Evolutionary conservation across 495 filamentous ascomycete genomes (phyloP).

Genomic region (Xylaria scruposa): DNA sequence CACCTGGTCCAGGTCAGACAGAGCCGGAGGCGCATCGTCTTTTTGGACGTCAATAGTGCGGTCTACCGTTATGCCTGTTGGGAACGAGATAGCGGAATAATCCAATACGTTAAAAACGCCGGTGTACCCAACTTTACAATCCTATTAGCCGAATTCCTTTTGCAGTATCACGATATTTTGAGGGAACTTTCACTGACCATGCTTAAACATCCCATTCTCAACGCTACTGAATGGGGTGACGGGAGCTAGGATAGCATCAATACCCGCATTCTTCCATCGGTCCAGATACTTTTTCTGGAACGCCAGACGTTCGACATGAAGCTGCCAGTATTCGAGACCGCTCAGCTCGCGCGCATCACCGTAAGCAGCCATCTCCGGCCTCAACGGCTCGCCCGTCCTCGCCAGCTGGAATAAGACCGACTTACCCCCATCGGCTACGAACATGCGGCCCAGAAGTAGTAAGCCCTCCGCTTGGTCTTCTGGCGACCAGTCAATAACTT

Average conservation of each 20-base stretch:
- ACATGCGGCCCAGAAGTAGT: slow-evolving; percentile 73
- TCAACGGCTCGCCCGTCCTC: slow-evolving; percentile 75
- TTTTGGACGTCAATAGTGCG: slow-evolving; percentile 63
- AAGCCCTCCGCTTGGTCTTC: slow-evolving; percentile 67
- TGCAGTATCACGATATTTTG: neutral
- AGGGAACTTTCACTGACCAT: slow-evolving; percentile 50
- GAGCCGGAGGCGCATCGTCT: slow-evolving; percentile 57
- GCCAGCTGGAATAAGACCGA: slow-evolving; percentile 76
- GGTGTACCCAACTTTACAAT: slow-evolving; percentile 71
- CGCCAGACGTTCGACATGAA: slow-evolving; percentile 70
- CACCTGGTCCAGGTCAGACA: slow-evolving; percentile 72
- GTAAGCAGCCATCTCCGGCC: slow-evolving; percentile 67
- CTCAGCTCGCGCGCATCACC: slow-evolving; percentile 67
- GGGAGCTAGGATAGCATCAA: slow-evolving; percentile 76
- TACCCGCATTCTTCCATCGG: slow-evolving; percentile 71
- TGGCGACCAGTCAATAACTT: slow-evolving; percentile 69
- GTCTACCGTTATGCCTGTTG: slow-evolving; percentile 76
- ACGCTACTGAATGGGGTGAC: slow-evolving; percentile 74
- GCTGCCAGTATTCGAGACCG: slow-evolving; percentile 75
- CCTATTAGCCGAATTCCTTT: neutral
- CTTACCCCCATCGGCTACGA: slow-evolving; percentile 79
- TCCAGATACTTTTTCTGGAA: slow-evolving; percentile 76
- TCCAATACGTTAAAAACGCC: slow-evolving; percentile 67
- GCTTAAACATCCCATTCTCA: slow-evolving; percentile 79
- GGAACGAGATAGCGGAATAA: slow-evolving; percentile 44